Evolutionary conservation across 1,284 basidiomycete genomes (phyloP), one percentile per base, ranked within the genome.

Genomic region (Austroboletus novae-zelandiae): DNA sequence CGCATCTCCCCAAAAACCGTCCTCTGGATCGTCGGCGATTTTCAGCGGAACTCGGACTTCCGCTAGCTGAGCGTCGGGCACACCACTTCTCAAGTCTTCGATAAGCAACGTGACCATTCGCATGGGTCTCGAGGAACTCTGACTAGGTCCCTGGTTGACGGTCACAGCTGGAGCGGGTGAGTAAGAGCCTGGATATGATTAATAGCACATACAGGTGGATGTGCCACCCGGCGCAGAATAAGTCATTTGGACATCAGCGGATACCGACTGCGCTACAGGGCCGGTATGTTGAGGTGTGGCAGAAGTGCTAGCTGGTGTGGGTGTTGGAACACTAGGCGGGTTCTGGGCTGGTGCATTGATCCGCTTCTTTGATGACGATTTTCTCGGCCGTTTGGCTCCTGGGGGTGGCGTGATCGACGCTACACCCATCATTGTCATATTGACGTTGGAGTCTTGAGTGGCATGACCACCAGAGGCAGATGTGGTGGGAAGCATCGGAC

Each of bases 1-100:
- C 1, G 85, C 83, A 61, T 86, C 79, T 10, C 80, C 84, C 84
- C 86, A 89, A 59, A 76, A 85, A 5, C 81, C 81, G 54, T 77
- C 79, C 30, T 73, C 73, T n/a, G 70, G 65, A 43, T 74, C 66
- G 35, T 78, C 74, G 9, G 72, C 69, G 9, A 62, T 59, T 55
- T 65, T 75, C 31, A 89, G 65, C 10, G 76, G 77, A 18, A 89
- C 75, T 27, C 69, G 76, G 18, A 89, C 76, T 62, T 90, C 87
- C 1, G 81, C 82, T 13, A 89, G 72, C 56, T 81, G 77, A 48
- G 71, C 67, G 60, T 86, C 86, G 32, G 68, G 66, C 1, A 68
- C 66, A 4, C 73, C 76, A 53, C 71, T 75, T 27, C 85, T 76
- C 48, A 72, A 57, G 57, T 89, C 87, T 50, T 80, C 75, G 15